Evolutionary conservation across 345 rosid genomes (phyloP).

Genomic region (Eucalyptus virginea): DNA sequence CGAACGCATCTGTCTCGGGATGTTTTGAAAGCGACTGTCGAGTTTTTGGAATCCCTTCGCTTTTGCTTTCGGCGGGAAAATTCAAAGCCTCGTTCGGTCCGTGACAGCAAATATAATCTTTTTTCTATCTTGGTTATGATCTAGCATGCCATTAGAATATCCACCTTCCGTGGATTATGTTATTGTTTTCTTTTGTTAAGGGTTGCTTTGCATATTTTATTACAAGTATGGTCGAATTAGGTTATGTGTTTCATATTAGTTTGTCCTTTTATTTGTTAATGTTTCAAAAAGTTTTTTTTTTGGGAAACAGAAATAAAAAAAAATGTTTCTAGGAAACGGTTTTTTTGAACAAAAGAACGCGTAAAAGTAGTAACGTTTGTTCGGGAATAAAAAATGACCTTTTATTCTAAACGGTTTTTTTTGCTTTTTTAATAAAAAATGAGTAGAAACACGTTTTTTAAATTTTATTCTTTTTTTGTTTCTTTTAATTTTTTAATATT

Average conservation of each 20-base stretch:
- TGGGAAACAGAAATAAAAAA: no score
- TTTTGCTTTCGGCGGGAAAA: neutral
- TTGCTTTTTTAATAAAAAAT: no score
- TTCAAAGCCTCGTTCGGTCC: neutral
- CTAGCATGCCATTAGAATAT: neutral
- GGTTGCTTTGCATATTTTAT: neutral
- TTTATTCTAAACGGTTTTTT: no score
- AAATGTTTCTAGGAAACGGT: no score
- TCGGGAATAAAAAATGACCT: no score
- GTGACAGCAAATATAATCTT: neutral
- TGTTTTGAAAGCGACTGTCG: neutral
- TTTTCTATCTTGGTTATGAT: neutral
- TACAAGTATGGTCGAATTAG: neutral
- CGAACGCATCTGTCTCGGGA: neutral
- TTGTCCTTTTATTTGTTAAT: neutral
- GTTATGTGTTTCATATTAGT: neutral
- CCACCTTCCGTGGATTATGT: neutral
- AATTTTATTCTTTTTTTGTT: no score
- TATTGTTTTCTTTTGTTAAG: neutral
- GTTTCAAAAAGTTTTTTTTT: no score
- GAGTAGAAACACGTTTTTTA: no score
- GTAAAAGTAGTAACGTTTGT: no score
- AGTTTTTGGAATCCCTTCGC: neutral
- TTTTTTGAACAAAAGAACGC: no score
- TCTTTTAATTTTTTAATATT: no score